phyloP scores from a whole-genome alignment of 495 filamentous ascomycete species.

The Hypoxylon fragiforme region DNA sequence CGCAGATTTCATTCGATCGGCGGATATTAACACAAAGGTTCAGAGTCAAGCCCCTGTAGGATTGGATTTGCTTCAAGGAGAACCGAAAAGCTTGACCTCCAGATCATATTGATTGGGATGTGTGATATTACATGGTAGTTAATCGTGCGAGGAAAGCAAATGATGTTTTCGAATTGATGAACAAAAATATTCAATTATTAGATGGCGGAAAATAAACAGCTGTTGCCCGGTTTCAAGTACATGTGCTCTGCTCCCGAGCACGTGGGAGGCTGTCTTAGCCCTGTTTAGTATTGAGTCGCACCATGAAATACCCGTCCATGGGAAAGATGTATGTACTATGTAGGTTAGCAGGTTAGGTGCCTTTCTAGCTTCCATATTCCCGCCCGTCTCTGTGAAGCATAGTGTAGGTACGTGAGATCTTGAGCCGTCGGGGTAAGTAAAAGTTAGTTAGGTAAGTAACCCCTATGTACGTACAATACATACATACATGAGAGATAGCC shows the following conservation, averaged over 20 bases:
- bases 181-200: background rate
- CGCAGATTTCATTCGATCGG: no score
- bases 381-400: background rate
- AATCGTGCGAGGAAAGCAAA: no score
- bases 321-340: slow-evolving; percentile 3
- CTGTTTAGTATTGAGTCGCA: slow-evolving; percentile 21
- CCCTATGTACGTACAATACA: no score
- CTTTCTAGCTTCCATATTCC: background rate
- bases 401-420: no score
- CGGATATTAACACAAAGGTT: no score
- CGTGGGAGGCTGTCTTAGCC: slow-evolving; percentile 25
- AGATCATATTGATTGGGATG: no score
- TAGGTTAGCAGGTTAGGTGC: background rate
- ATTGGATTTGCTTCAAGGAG: no score
- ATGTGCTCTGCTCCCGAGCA: slow-evolving; percentile 24
- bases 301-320: slow-evolving; percentile 21
- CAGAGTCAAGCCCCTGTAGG: no score
- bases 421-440: no score
- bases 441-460: no score
- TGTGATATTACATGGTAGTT: background rate
- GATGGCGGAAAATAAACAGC: slow-evolving; percentile 20
- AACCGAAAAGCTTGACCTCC: no score
- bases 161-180: no score
- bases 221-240: slow-evolving; percentile 24
- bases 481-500: background rate